Conservation (phyloP, 2,329 filamentous ascomycete genomes). For the Trichoderma oligosporum region DNA sequence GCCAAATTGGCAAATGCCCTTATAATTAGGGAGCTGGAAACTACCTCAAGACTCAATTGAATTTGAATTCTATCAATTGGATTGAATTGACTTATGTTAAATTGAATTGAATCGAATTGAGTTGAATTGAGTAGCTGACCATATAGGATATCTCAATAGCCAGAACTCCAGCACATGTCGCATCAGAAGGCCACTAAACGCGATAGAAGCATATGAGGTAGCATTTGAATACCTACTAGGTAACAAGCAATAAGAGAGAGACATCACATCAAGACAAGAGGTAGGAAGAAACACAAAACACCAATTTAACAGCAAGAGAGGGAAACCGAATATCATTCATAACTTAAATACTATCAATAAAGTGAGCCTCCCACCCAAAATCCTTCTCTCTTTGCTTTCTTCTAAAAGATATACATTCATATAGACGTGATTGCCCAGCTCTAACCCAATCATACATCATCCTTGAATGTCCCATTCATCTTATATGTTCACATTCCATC, state of each 20-base stretch:
- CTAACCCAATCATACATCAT: slow-evolving; percentile 27
- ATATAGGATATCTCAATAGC: no score
- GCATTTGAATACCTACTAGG: no score
- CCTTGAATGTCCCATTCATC: slow-evolving; percentile 9
- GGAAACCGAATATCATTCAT: slow-evolving; percentile 8
- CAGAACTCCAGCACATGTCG: no score
- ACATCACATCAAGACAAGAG: background rate
- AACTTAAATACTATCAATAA: slow-evolving; percentile 6
- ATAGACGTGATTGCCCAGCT: slow-evolving; percentile 26
- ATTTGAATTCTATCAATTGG: background rate
- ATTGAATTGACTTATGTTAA: background rate
- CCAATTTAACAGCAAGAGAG: background rate
- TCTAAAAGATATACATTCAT: slow-evolving; percentile 27
- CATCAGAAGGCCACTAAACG: no score
- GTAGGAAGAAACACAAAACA: background rate
- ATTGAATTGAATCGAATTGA: background rate
- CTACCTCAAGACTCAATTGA: background rate
- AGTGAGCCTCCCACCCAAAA: background rate
- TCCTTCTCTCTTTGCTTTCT: background rate
- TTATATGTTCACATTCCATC: background rate
- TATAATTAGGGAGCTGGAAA: no score
- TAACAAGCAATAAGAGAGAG: no score
- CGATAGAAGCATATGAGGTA: no score
- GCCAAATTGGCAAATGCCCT: background rate
- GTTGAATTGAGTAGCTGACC: background rate